Conservation (phyloP, 2,329 filamentous ascomycete genomes). For the Botrytis deweyae region DNA sequence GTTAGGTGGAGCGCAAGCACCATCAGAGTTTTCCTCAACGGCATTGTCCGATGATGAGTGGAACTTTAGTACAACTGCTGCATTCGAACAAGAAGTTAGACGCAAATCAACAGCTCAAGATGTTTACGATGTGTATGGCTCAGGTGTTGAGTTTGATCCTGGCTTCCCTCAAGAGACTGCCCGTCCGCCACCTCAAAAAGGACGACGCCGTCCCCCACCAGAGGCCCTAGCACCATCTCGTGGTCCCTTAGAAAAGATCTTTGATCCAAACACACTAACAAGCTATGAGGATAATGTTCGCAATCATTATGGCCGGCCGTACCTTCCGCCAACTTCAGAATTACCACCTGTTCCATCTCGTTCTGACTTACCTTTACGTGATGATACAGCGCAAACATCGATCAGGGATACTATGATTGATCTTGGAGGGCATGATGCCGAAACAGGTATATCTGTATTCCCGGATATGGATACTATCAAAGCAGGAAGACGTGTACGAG, state of each 20-base stretch:
- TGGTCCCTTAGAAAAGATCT: constrained; percentile 62
- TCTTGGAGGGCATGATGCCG: constrained; percentile 59
- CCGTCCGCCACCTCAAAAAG: constrained; percentile 46
- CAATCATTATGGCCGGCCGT: constrained; percentile 54
- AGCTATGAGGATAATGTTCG: constrained; percentile 64
- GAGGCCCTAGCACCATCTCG: constrained; percentile 54
- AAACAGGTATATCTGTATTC: constrained; percentile 56
- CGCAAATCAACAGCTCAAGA: constrained; percentile 54
- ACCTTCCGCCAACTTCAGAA: constrained; percentile 27
- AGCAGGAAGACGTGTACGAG: constrained; percentile 28
- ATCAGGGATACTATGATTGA: constrained; percentile 65
- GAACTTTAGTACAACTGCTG: constrained; percentile 66
- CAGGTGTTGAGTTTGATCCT: constrained; percentile 52
- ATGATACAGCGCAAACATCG: constrained; percentile 51
- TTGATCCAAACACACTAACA: constrained; percentile 64
- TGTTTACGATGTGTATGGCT: constrained; percentile 61
- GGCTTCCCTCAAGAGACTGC: constrained; percentile 47
- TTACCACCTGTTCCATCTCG: constrained; percentile 25
- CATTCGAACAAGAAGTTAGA: constrained; percentile 60
- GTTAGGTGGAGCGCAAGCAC: constrained; percentile 54
- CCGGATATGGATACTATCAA: constrained; percentile 61
- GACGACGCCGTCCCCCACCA: constrained; percentile 54
- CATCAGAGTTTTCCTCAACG: constrained; percentile 44
- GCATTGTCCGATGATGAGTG: constrained; percentile 56
- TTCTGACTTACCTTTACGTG: constrained; percentile 59